Evolutionary conservation across 208 protist genomes (phyloP).

Genomic region (Leishmania braziliensis): DNA sequence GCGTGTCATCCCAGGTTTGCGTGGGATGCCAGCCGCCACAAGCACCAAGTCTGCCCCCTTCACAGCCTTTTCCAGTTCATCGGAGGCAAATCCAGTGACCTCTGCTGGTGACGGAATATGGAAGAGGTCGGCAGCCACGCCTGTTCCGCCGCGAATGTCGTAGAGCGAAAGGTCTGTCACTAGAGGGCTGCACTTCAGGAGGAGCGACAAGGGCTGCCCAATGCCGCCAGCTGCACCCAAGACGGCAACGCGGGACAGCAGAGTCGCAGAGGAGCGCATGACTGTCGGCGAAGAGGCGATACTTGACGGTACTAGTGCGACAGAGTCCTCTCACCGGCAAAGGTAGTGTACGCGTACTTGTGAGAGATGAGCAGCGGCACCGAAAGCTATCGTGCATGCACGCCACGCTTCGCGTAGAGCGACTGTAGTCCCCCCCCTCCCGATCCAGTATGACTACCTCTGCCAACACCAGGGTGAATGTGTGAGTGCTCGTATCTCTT

Average conservation of each 20-base stretch:
- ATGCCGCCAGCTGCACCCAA: slow-evolving; percentile 96
- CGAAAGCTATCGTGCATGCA: background rate
- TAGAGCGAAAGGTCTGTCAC: slow-evolving; percentile 88
- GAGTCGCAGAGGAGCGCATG: slow-evolving; percentile 19
- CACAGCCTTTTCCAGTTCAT: slow-evolving; percentile 73
- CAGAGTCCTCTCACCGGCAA: background rate
- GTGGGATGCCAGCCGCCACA: slow-evolving; percentile 94
- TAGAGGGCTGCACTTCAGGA: slow-evolving; percentile 88
- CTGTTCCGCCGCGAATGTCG: slow-evolving; percentile 84
- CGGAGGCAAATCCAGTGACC: slow-evolving; percentile 70
- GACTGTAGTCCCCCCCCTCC: background rate
- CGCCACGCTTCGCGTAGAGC: background rate
- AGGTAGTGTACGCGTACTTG: background rate
- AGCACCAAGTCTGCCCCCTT: slow-evolving; percentile 87
- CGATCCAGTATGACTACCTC: background rate
- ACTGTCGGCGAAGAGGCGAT: background rate
- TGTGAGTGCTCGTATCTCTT: background rate
- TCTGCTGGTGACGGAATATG: slow-evolving; percentile 85
- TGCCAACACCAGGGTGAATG: background rate
- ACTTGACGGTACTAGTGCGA: background rate
- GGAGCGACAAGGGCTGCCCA: slow-evolving; percentile 95
- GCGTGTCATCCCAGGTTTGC: slow-evolving; percentile 96
- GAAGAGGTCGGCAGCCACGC: slow-evolving; percentile 90
- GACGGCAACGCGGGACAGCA: slow-evolving; percentile 73
- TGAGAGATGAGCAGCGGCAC: background rate